Evolutionary conservation across 352 stramenopile genomes (phyloP).

Genomic region (Blastocystis sp.): DNA sequence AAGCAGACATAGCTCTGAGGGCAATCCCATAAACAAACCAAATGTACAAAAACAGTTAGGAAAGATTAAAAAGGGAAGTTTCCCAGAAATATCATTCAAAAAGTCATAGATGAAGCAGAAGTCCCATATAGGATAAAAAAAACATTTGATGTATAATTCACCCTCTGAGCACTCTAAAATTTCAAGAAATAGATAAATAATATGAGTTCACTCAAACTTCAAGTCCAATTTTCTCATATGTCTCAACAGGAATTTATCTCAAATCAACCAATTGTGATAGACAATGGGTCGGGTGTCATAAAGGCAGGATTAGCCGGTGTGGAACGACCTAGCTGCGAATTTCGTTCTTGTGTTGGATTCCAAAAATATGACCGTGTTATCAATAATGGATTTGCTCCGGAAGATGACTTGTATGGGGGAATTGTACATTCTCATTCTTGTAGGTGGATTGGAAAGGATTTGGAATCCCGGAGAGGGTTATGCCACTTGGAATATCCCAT

Average conservation of each 20-base stretch:
- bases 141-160: neutral
- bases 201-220: neutral
- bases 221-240: constrained; percentile 17
- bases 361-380: constrained; percentile 89
- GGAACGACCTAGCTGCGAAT: constrained; percentile 83
- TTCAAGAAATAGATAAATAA: neutral
- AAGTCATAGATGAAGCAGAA: too few relatives aligned
- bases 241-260: constrained; percentile 50
- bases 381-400: constrained; percentile 71
- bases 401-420: neutral
- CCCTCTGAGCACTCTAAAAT: neutral
- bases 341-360: constrained; percentile 82
- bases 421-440: neutral
- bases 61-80: too few relatives aligned
- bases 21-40: too few relatives aligned
- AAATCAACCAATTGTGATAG: constrained; percentile 69
- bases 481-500: constrained; percentile 79
- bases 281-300: constrained; percentile 87
- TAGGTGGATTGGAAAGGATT: constrained; percentile 68
- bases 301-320: constrained; percentile 90
- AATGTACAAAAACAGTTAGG: too few relatives aligned
- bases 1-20: too few relatives aligned
- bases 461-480: constrained; percentile 69
- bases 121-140: too few relatives aligned
- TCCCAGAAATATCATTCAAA: too few relatives aligned